phyloP scores from a whole-genome alignment of 768 basidiomycete species.

The Pilatotrama ljubarskyi region DNA sequence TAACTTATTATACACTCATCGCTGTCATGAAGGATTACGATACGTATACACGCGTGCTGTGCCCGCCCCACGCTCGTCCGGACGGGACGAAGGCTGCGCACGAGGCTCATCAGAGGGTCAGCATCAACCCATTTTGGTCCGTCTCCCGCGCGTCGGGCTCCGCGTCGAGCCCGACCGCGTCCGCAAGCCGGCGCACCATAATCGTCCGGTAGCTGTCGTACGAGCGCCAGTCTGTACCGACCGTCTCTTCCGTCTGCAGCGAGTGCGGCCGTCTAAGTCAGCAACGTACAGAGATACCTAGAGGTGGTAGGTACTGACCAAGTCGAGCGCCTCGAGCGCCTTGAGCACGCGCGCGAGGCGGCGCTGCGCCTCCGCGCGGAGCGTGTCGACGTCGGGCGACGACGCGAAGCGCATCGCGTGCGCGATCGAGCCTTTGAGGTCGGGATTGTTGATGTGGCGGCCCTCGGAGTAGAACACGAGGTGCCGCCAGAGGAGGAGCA shows the following conservation, averaged over 20 bases:
- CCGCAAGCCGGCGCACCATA: slow-evolving; percentile 69
- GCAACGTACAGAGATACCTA: slow-evolving; percentile 15
- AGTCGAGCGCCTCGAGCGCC: slow-evolving; percentile 53
- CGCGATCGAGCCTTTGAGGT: slow-evolving; percentile 43
- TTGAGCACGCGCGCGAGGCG: slow-evolving; percentile 57
- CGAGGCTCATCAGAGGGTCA: background rate
- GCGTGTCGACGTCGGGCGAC: slow-evolving; percentile 55
- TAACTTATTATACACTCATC: slow-evolving; percentile 10
- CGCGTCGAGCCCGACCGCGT: slow-evolving; percentile 59
- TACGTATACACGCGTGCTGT: slow-evolving; percentile 4
- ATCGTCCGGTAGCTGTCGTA: slow-evolving; percentile 74
- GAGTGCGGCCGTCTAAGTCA: background rate
- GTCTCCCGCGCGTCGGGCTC: background rate
- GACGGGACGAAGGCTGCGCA: background rate
- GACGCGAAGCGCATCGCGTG: slow-evolving; percentile 58
- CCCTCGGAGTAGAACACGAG: slow-evolving; percentile 60
- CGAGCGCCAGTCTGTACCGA: slow-evolving; percentile 57
- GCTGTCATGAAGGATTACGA: background rate
- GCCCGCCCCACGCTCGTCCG: background rate
- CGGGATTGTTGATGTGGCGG: slow-evolving; percentile 37
- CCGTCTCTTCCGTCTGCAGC: slow-evolving; percentile 37
- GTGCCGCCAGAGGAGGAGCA: slow-evolving; percentile 82
- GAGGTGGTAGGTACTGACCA: slow-evolving; percentile 37
- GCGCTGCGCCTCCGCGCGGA: slow-evolving; percentile 56
- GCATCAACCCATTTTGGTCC: slow-evolving; percentile 12